Base-by-base conservation (phyloP, 2,329 filamentous ascomycete genomes). In the Alternaria arbusti region DNA sequence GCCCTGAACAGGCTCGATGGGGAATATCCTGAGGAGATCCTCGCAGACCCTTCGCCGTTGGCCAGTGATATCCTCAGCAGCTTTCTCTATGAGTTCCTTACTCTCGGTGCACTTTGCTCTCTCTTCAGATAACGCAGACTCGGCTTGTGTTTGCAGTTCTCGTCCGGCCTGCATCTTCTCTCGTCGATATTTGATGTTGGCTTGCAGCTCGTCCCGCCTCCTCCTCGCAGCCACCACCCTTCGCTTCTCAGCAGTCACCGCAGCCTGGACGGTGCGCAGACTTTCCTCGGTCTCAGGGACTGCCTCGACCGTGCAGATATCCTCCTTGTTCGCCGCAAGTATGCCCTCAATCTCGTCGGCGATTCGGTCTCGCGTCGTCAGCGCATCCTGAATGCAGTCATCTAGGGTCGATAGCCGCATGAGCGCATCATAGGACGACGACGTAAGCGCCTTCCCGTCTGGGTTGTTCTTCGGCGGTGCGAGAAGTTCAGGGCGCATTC, bases 371-470 rank as follows among this genome's bases (percentile, higher is more conserved):
- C 91, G 89, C 0, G 93, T 96, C 1, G 89, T 87, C 10, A 97
- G 82, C 2, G 94, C 94, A 79, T 98, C 95, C 76, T 96, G 93
- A 23, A 97, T 92, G 58, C 94, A 97, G 76, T 91, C 92, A 66
- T 97, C 93, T 15, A 98, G 85, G 61, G 94, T 97, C 6, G 92
- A 90, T 11, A 98, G 85, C 64, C 92, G 90, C 90, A 97, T 95
- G 20, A 98, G 84, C 2, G 92, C 89, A 74, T 93, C 94, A 78
- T 97, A 97, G 0, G 94, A 94, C 0, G 93, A 94, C 0, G 91
- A 94, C 0, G 87, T 75, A n/a, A 87, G 82, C 0, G 87, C 77
- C 3, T 83, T 70, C 1, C 84, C 79, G 6, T 85, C 84, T 23
- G 86, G 82, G 55, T 72, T 71, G 32, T 72, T 66, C 50, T 78